Base-by-base conservation (phyloP, 139 green algal species). In the Chlamydomonas sp. region DNA sequence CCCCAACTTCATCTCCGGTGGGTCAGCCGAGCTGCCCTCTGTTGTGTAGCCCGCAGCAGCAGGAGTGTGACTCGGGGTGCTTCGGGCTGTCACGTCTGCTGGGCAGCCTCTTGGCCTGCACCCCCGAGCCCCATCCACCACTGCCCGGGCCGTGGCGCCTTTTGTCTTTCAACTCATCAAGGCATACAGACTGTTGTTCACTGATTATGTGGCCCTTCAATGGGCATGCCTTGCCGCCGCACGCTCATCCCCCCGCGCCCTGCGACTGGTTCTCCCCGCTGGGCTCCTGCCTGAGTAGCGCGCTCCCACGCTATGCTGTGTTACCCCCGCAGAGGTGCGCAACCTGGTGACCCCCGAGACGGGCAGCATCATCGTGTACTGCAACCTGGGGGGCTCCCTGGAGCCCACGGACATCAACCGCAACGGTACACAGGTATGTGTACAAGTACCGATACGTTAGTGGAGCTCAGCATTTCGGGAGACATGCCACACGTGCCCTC, bases 301-400 rank as follows among this genome's bases (percentile, higher is more conserved):
- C 12, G 3, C 31, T 5, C 49, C 74, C 20, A 63, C 77, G 8
- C 60, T 15, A n/a, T 18, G 74, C 78, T 15, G 6, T 15, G 14
- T 73, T 4, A 3, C 12, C 15, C 3, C 31, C 58, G 57, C 77
- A 86, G 86, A 90, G 49, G 73, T 85, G 2, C 1, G 1, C 3
- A 3, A n/a, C 16, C 72, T 79, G 10, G 86, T 86, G 62, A 3
- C 66, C 7, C 63, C 86, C 58, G 79, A 62, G 0, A 63, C 76
- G 15, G 83, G 68, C 2, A 67, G 78, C 20, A 17, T 94, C 5
- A 90, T 96, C 16, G 63, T 97, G 31, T 89, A 94, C 15, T 97
- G 95, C 89, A 94, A 90, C n/a, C 81, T 96, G 63, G 95, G 95
- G 4, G 95, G 95, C 57, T 90, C 78, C 4, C 73, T 97, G 78